Conservation (phyloP, 2,329 filamentous ascomycete genomes). For the Alternaria sp. region DNA sequence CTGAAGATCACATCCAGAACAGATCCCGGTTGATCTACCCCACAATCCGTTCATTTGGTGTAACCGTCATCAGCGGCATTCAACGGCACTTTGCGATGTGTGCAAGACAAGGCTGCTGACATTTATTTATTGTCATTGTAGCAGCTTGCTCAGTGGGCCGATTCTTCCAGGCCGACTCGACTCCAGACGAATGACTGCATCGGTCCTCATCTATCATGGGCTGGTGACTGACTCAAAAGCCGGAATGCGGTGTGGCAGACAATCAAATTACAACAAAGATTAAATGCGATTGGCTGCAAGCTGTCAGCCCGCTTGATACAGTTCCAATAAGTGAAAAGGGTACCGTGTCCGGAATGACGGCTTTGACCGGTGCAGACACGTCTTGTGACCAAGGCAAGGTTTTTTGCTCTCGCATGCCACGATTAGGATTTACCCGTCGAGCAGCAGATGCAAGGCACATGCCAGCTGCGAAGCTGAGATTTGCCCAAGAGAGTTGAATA, state of each 20-base stretch:
- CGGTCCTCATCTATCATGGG: slow-evolving; percentile 30
- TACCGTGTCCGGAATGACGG: slow-evolving; percentile 24
- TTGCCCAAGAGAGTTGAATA: slow-evolving; percentile 15
- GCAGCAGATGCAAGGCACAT: slow-evolving; percentile 45
- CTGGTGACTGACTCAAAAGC: slow-evolving; percentile 33
- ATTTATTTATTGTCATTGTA: slow-evolving; percentile 3
- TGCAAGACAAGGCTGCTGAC: slow-evolving; percentile 28
- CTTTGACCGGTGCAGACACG: slow-evolving; percentile 36
- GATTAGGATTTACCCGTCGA: slow-evolving; percentile 45
- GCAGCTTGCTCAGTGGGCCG: slow-evolving; percentile 8
- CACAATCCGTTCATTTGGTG: slow-evolving; percentile 36
- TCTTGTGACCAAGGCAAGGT: slow-evolving; percentile 46
- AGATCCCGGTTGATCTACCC: slow-evolving; percentile 28
- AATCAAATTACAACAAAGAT: slow-evolving; percentile 44
- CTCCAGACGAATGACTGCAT: slow-evolving; percentile 27
- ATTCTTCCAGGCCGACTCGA: slow-evolving; percentile 18
- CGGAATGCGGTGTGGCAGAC: slow-evolving; percentile 46
- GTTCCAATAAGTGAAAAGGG: slow-evolving; percentile 27
- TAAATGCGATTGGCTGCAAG: slow-evolving; percentile 36
- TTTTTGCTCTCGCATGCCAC: slow-evolving; percentile 26
- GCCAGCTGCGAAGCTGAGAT: slow-evolving; percentile 26
- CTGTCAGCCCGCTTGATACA: slow-evolving; percentile 32
- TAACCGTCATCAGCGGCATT: slow-evolving; percentile 24
- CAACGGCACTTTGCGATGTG: slow-evolving; percentile 26
- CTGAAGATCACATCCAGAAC: slow-evolving; percentile 26